phyloP scores from a whole-genome alignment of 805 yeast genomes.

The Candida andamanensis region DNA sequence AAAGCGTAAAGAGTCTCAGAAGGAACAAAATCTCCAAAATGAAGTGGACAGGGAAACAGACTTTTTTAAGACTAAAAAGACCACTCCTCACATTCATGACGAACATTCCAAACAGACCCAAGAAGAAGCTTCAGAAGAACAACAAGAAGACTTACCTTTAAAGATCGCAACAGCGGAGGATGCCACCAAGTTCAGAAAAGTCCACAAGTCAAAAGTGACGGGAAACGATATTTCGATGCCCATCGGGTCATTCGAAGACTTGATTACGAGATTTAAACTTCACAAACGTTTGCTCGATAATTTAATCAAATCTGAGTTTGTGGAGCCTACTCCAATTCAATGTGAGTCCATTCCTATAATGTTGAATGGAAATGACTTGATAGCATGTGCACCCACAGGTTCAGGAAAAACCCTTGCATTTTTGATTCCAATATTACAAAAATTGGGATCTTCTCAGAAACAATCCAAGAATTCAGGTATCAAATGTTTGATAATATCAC shows the following conservation, averaged over 20 bases:
- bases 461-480: constrained; percentile 43
- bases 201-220: constrained; percentile 61
- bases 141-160: constrained; percentile 32
- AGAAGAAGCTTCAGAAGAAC: constrained; percentile 18
- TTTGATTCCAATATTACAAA: constrained; percentile 73
- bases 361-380: constrained; percentile 64
- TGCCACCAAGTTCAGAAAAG: constrained; percentile 56
- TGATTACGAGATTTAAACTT: constrained; percentile 62
- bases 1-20: constrained; percentile 21
- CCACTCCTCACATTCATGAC: constrained; percentile 15
- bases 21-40: constrained; percentile 35
- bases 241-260: constrained; percentile 81
- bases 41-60: constrained; percentile 72
- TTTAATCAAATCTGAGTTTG: constrained; percentile 63
- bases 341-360: constrained; percentile 81
- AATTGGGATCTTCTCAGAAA: constrained; percentile 9
- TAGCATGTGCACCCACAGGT: constrained; percentile 98
- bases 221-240: constrained; percentile 91
- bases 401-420: constrained; percentile 96
- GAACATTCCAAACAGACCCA: constrained; percentile 10
- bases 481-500: constrained; percentile 78
- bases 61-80: constrained; percentile 65
- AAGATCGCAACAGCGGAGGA: constrained; percentile 51
- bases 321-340: constrained; percentile 90
- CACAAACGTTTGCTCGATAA: constrained; percentile 56